Base-by-base conservation (phyloP, 176 grass and related monocot species). In the Oryza meyeriana region DNA sequence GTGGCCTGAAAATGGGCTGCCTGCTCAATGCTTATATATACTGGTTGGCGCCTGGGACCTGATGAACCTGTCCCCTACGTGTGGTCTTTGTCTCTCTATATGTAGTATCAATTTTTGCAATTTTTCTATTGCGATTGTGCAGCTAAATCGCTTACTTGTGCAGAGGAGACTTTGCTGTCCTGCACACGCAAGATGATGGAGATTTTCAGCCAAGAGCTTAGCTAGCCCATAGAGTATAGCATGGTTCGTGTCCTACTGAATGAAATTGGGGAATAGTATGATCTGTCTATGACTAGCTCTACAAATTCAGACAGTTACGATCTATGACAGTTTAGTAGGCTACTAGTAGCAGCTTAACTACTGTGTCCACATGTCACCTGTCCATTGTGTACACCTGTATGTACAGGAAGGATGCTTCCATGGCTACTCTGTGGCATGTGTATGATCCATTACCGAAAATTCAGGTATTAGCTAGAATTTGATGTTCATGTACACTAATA, bases 161-260 rank as follows among this genome's bases (percentile, higher is more conserved):
- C 27, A 69, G 9, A 75, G 69, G 83, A 75, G 71, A 4, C 65
- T 55, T 84, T 81, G 69, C 42, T 55, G 50, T 22, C 50, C 20
- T 55, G 20, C 18, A 55, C 20, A 55, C 50, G 50, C 20, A 55
- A 55, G 50, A 55, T 22, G 18, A 55, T 55, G 18, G 50, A n/a
- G n/a, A 55, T 8, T 55, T 55, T 55, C 50, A n/a, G 50, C 50
- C 17, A 55, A 55, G 50, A 22, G 18, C 6, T 55, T 55, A 55
- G 50, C 47, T 55, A 22, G 35, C 35, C 4, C 32, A 59, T 22
- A 13, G 40, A 83, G 80, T 28, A 32, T 76, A 80, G 62, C 81
- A 88, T 40, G 81, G 76, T 75, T 80, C 81, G 44, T 84, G 81
- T 79, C 75, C 75, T 24, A 40, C 68, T 79, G 16, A 79, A 79